These are phyloP conservation scores for Helianthus tuberosus DNA, from an alignment of 129 eudicot species.

Conservation along the genomic window DNA sequence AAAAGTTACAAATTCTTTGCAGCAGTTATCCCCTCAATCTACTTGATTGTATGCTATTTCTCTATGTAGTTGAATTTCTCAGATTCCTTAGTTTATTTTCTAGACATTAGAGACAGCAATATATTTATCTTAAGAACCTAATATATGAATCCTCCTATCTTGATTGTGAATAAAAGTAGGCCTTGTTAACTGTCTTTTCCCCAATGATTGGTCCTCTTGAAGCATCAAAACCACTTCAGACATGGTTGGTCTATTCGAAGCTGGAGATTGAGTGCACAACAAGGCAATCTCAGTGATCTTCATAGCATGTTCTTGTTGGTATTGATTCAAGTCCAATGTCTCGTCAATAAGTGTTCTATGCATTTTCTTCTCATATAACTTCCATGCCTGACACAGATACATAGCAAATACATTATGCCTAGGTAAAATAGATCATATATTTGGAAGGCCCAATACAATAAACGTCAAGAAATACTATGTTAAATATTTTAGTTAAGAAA, in stretches of 20 bases:
- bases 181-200: conserved; percentile 34
- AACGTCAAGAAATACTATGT: too few species aligned
- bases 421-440: too few species aligned
- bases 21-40: too few species aligned
- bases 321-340: conserved; percentile 42
- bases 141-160: conserved; percentile 21
- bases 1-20: too few species aligned
- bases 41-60: too few species aligned
- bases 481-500: too few species aligned
- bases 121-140: conserved; percentile 4
- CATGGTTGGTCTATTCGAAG: conserved; percentile 64
- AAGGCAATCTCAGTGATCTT: conserved; percentile 63
- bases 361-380: conserved; percentile 41
- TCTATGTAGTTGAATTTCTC: too few species aligned
- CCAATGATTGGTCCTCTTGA: conserved; percentile 38
- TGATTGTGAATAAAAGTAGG: conserved; percentile 24
- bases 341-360: conserved; percentile 47
- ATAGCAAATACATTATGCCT: neutral
- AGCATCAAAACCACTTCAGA: conserved; percentile 60
- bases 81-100: neutral
- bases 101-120: neutral
- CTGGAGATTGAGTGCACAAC: conserved; percentile 63
- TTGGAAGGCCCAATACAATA: too few species aligned
- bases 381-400: conserved; percentile 54
- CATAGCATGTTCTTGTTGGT: neutral